Evolutionary conservation across 2,329 filamentous ascomycete genomes (phyloP), one percentile per base, ranked within the genome.

Genomic region (Hymenoscyphus fructigenus): DNA sequence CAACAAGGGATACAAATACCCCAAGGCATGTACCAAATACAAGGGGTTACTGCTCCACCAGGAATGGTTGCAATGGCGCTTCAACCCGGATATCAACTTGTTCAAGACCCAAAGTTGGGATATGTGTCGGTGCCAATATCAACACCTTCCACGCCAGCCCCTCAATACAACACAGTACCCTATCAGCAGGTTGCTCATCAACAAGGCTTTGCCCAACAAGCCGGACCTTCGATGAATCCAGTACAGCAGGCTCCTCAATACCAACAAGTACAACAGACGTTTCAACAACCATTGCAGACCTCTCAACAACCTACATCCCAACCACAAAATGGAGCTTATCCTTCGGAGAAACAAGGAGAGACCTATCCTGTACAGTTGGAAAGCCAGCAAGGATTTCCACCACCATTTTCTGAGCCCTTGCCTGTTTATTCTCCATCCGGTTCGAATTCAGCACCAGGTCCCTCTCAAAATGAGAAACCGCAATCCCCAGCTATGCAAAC

Each of bases 161-260:
- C 47, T 26, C 20, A 53, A 53, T 53, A 53, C 20, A 53, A 26
- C 7, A 2, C 10, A 5, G 23, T 53, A 26, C 14, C 20, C 26
- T 53, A 53, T 53, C 34, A 59, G 17, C 61, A 38, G 17, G 58
- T 55, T 6, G 17, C 61, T 29, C 41, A 66, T 44, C 63, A 67
- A 23, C 67, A 64, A 47, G 26, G 15, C 12, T 63, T 60, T 47
- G 28, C 29, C 29, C 64, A 58, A 38, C 36, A 58, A 23, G 12
- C 23, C 28, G 34, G 28, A 58, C 20, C 34, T 15, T 20, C 41
- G 5, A 41, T 29, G 32, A 38, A 41, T 29, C 12, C 41, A 32
- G 32, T 10, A 5, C 41, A 56, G 29, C n/a, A 29, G 1, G 14
- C 44, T 12, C 26, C 36, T 34, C 64, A 63, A n/a, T 56, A 66